A percentile compares a stretch with the other conserved stretches of the same genome.
phyloP scores from a whole-genome alignment of 345 rosid genomes.

The Populus euphratica region DNA sequence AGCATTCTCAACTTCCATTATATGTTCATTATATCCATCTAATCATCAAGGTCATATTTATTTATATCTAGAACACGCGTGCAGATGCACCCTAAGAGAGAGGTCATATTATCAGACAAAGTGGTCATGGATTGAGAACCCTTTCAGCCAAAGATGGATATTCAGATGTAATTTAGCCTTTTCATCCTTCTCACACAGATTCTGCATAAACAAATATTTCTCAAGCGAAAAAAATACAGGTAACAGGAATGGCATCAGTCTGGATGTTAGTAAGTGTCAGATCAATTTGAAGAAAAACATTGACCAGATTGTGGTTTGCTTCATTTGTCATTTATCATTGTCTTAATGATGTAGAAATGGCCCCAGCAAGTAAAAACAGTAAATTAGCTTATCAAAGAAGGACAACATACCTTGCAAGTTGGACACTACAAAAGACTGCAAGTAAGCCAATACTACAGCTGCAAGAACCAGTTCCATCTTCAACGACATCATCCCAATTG shows the following conservation, averaged over 20 bases:
- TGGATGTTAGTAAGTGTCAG: neutral
- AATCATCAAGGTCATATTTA: neutral
- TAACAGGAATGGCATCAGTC: neutral
- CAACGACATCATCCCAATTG: constrained; percentile 31
- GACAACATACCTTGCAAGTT: constrained; percentile 68
- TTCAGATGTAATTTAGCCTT: neutral
- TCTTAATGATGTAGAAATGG: neutral
- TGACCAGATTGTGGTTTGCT: constrained; percentile 1
- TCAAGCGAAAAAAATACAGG: neutral
- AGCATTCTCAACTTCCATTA: neutral
- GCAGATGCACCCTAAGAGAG: neutral
- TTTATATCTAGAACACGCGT: neutral
- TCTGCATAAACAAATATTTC: neutral
- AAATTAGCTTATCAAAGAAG: neutral
- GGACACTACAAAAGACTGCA: constrained; percentile 47
- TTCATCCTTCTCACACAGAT: neutral
- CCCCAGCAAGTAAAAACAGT: neutral
- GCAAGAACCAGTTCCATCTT: constrained; percentile 55
- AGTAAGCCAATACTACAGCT: constrained; percentile 42
- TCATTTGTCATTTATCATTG: neutral
- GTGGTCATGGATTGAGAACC: neutral
- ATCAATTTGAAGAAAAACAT: neutral
- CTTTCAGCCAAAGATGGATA: neutral
- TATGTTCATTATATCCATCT: neutral
- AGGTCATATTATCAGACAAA: neutral